Percentiles rank a stretch among this genome's conserved stretches.
Conservation (phyloP, 352 stramenopile genomes). For the Pythium sukuiense region DNA sequence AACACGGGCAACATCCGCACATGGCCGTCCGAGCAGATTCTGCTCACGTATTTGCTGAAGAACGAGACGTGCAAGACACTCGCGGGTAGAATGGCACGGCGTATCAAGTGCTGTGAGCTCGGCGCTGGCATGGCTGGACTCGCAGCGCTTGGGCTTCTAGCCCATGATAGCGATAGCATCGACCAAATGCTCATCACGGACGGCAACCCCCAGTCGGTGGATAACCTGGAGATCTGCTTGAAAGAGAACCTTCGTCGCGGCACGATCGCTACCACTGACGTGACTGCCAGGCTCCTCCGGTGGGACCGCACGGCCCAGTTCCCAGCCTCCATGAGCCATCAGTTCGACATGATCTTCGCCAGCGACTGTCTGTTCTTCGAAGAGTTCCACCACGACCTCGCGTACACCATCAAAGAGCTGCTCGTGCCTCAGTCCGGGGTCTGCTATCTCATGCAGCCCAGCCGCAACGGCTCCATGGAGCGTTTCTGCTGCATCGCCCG, state of each 20-base stretch:
- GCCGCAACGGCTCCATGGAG: slow-evolving; percentile 73
- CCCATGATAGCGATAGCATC: slow-evolving; percentile 43
- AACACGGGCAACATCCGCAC: slow-evolving; percentile 89
- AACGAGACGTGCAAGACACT: slow-evolving; percentile 35
- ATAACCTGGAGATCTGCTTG: slow-evolving; percentile 67
- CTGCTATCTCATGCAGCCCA: slow-evolving; percentile 77
- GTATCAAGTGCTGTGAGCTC: slow-evolving; percentile 64
- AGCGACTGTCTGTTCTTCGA: slow-evolving; percentile 89
- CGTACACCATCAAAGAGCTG: slow-evolving; percentile 61
- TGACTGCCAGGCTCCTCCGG: slow-evolving; percentile 50
- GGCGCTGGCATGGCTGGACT: slow-evolving; percentile 79
- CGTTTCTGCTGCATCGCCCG: slow-evolving; percentile 59
- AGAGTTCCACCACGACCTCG: slow-evolving; percentile 80
- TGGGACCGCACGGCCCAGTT: slow-evolving; percentile 58
- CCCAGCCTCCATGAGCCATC: slow-evolving; percentile 31
- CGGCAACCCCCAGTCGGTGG: slow-evolving; percentile 64
- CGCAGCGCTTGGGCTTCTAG: slow-evolving; percentile 58
- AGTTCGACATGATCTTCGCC: slow-evolving; percentile 80
- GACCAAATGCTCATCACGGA: slow-evolving; percentile 64
- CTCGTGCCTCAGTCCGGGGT: slow-evolving; percentile 39
- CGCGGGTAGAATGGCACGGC: slow-evolving; percentile 6
- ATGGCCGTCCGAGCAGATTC: slow-evolving; percentile 78
- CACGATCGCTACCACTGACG: slow-evolving; percentile 2
- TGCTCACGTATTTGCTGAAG: slow-evolving; percentile 65
- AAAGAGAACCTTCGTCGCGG: slow-evolving; percentile 48